Conservation (phyloP, 1,284 basidiomycete genomes). For the Cystobasidium slooffiae region DNA sequence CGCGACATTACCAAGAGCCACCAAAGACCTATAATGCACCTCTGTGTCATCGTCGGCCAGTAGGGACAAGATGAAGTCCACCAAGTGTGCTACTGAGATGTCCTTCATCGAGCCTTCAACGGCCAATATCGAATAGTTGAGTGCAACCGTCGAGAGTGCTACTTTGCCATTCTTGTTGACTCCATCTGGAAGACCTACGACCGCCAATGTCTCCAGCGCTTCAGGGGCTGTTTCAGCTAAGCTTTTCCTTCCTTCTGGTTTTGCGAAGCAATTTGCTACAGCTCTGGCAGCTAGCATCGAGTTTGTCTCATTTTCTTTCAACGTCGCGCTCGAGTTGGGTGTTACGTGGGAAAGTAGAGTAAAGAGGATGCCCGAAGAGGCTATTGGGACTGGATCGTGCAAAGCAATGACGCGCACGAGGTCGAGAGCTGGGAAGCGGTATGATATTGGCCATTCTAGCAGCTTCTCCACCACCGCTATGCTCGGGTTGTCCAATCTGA, state of each 20-base stretch:
- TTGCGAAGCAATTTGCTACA: constrained; percentile 73
- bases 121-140: constrained; percentile 69
- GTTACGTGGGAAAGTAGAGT: constrained; percentile 45
- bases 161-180: constrained; percentile 73
- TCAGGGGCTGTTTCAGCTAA: constrained; percentile 56
- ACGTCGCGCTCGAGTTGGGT: constrained; percentile 12
- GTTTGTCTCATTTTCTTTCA: constrained; percentile 80
- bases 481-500: constrained; percentile 14
- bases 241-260: constrained; percentile 53
- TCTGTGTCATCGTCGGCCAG: constrained; percentile 77
- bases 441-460: constrained; percentile 76
- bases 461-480: constrained; percentile 58
- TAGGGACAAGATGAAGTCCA: constrained; percentile 55
- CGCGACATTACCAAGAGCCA: constrained; percentile 87
- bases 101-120: constrained; percentile 54
- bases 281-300: constrained; percentile 80
- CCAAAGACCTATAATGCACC: constrained; percentile 77
- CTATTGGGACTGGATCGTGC: constrained; percentile 63
- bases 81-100: constrained; percentile 50
- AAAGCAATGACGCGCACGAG: constrained; percentile 77
- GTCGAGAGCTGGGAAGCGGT: constrained; percentile 90
- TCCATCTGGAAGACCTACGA: constrained; percentile 61
- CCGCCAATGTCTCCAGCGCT: constrained; percentile 65
- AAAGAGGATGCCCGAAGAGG: constrained; percentile 56
- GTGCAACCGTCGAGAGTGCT: constrained; percentile 73